Percentiles rank a stretch among this genome's conserved stretches.
phyloP scores from a whole-genome alignment of 2,329 filamentous ascomycete species.

The Gaeumannomyces sp. region DNA sequence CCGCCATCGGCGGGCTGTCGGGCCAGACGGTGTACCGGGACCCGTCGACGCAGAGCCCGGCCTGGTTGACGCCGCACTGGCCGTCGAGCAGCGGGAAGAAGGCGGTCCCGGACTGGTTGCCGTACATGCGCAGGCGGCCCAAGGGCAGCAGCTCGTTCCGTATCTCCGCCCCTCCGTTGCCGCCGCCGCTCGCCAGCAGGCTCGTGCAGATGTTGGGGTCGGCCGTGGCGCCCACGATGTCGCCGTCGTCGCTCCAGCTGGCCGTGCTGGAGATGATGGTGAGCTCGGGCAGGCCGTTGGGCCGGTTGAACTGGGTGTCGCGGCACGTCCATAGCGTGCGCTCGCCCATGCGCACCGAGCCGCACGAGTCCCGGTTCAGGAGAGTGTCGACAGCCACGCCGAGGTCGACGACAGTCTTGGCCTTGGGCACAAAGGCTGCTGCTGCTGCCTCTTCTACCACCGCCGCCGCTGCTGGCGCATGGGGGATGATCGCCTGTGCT shows the following conservation, averaged over 20 bases:
- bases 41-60: slow-evolving; percentile 6
- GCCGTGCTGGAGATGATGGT: slow-evolving; percentile 6
- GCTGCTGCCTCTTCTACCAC: no score
- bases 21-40: slow-evolving; percentile 7
- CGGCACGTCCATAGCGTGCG: slow-evolving; percentile 8
- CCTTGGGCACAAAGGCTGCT: neutral
- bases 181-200: no score
- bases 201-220: no score
- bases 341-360: neutral
- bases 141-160: neutral
- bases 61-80: slow-evolving; percentile 4
- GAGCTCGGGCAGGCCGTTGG: slow-evolving; percentile 6
- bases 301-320: slow-evolving; percentile 3
- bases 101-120: slow-evolving; percentile 6
- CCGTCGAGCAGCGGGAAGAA: slow-evolving; percentile 5
- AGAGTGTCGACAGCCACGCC: neutral
- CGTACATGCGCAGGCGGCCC: slow-evolving; percentile 5
- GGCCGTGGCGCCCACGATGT: no score
- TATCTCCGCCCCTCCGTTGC: no score
- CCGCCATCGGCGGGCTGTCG: slow-evolving; percentile 6
- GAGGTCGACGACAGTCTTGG: slow-evolving; percentile 1
- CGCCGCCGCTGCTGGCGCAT: no score
- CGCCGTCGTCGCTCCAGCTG: slow-evolving; percentile 7
- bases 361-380: slow-evolving; percentile 8
- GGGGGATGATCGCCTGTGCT: no score